These are phyloP conservation scores for Simplicillium aogashimaense DNA, from an alignment of 2,329 filamentous ascomycete species.

Conservation along the genomic window DNA sequence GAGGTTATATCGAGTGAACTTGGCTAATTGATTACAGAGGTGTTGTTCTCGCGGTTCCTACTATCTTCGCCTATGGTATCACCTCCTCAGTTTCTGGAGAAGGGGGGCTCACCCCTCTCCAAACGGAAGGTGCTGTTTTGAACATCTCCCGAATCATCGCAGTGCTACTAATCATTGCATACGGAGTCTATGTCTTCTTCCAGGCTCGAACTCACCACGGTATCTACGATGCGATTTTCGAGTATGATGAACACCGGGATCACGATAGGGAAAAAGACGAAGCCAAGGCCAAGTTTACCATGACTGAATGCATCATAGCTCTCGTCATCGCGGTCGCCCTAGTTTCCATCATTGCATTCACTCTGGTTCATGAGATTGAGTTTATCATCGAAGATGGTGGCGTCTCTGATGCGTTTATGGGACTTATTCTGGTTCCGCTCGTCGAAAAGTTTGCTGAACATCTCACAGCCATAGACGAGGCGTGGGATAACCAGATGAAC, in stretches of 20 bases:
- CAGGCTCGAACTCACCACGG: conserved; percentile 69
- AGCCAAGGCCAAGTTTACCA: conserved; percentile 58
- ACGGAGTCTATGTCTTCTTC: conserved; percentile 58
- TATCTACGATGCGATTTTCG: conserved; percentile 66
- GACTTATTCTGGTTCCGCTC: conserved; percentile 69
- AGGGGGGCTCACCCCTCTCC: conserved; percentile 25
- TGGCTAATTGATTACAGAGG: conserved; percentile 21
- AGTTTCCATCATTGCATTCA: conserved; percentile 65
- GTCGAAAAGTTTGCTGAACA: conserved; percentile 85
- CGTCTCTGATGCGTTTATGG: conserved; percentile 45
- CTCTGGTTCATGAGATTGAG: conserved; percentile 63
- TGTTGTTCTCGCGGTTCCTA: conserved; percentile 31
- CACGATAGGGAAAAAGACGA: conserved; percentile 51
- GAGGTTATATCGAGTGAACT: conserved; percentile 10
- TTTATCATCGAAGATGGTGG: conserved; percentile 35
- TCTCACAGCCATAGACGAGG: conserved; percentile 74
- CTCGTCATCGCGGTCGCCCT: conserved; percentile 54
- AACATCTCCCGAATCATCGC: conserved; percentile 62
- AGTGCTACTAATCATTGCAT: conserved; percentile 61
- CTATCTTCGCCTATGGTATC: conserved; percentile 44
- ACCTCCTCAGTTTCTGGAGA: conserved; percentile 12
- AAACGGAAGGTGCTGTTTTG: conserved; percentile 34
- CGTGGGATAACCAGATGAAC: conserved; percentile 76
- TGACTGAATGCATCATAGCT: conserved; percentile 62
- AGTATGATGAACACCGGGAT: conserved; percentile 59